Evolutionary conservation across 2,329 filamentous ascomycete genomes (phyloP).

Genomic region (Xylaria sp.): DNA sequence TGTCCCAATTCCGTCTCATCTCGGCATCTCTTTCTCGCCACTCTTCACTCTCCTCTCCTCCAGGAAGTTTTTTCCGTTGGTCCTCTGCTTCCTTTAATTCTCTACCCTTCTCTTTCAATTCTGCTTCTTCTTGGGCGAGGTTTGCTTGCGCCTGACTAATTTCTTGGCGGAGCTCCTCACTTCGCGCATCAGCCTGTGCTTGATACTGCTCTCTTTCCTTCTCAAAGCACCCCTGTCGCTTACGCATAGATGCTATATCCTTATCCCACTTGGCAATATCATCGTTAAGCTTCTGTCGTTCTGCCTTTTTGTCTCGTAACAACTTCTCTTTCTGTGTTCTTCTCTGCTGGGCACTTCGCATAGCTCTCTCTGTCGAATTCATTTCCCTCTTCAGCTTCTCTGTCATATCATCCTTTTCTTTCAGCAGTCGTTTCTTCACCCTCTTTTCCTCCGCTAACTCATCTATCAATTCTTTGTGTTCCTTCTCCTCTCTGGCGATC

Average conservation of each 20-base stretch:
- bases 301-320: conserved; percentile 70
- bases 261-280: conserved; percentile 72
- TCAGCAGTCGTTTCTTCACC: conserved; percentile 75
- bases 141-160: conserved; percentile 69
- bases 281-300: conserved; percentile 72
- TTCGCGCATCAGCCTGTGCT: conserved; percentile 57
- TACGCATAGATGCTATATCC: conserved; percentile 64
- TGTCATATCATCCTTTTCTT: conserved; percentile 90
- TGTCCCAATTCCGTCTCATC: conserved; percentile 62
- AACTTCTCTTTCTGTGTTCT: conserved; percentile 77
- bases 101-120: conserved; percentile 72
- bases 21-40: conserved; percentile 58
- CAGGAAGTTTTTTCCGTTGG: conserved; percentile 67
- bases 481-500: conserved; percentile 73
- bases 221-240: conserved; percentile 59
- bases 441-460: conserved; percentile 80
- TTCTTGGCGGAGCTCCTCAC: conserved; percentile 58
- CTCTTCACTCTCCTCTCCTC: conserved; percentile 64
- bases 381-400: conserved; percentile 83
- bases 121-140: conserved; percentile 69
- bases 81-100: conserved; percentile 77
- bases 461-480: conserved; percentile 68
- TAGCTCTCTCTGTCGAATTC: conserved; percentile 78
- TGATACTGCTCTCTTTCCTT: conserved; percentile 58
- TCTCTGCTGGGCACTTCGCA: conserved; percentile 79